Conservation (phyloP, 805 yeast genomes). For the Yueomyces sp. region DNA sequence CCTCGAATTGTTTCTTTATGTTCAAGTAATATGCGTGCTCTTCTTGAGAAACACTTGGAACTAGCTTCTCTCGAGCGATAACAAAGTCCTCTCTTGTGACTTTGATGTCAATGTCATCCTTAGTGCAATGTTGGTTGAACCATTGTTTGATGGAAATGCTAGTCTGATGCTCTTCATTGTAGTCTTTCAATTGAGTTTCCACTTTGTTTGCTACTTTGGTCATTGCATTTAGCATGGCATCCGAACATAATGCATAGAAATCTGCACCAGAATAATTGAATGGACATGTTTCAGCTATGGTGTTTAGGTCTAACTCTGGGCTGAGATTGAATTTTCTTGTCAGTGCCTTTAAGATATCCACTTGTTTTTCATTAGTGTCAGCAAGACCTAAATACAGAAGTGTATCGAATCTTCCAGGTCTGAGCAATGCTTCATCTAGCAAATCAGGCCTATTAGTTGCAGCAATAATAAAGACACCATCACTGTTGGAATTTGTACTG, state of each 20-base stretch:
- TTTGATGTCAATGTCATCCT: slow-evolving; percentile 50
- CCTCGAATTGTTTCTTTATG: slow-evolving; percentile 70
- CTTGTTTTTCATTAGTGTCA: slow-evolving; percentile 81
- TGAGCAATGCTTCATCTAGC: slow-evolving; percentile 79
- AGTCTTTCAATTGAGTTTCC: slow-evolving; percentile 46
- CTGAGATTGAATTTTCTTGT: slow-evolving; percentile 67
- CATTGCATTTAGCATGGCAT: slow-evolving; percentile 95
- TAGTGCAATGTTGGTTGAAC: slow-evolving; percentile 71
- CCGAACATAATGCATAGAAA: slow-evolving; percentile 90
- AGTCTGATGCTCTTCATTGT: slow-evolving; percentile 32
- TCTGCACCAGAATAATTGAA: slow-evolving; percentile 97
- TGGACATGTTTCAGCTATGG: slow-evolving; percentile 60
- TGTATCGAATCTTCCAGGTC: slow-evolving; percentile 94
- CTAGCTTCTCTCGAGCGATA: slow-evolving; percentile 58
- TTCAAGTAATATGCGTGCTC: slow-evolving; percentile 72
- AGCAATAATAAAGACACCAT: slow-evolving; percentile 95
- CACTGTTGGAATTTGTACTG: slow-evolving; percentile 77
- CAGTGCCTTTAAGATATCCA: slow-evolving; percentile 72
- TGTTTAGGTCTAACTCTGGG: slow-evolving; percentile 41
- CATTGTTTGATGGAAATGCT: slow-evolving; percentile 66
- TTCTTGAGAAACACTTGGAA: slow-evolving; percentile 78
- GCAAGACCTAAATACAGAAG: slow-evolving; percentile 88
- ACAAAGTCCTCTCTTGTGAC: slow-evolving; percentile 64
- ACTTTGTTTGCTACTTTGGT: slow-evolving; percentile 70
- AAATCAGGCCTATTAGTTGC: slow-evolving; percentile 96